A percentile compares a stretch with the other conserved stretches of the same genome.
Evolutionary conservation across 2,329 filamentous ascomycete genomes (phyloP).

Genomic region (Monosporascus sp.): DNA sequence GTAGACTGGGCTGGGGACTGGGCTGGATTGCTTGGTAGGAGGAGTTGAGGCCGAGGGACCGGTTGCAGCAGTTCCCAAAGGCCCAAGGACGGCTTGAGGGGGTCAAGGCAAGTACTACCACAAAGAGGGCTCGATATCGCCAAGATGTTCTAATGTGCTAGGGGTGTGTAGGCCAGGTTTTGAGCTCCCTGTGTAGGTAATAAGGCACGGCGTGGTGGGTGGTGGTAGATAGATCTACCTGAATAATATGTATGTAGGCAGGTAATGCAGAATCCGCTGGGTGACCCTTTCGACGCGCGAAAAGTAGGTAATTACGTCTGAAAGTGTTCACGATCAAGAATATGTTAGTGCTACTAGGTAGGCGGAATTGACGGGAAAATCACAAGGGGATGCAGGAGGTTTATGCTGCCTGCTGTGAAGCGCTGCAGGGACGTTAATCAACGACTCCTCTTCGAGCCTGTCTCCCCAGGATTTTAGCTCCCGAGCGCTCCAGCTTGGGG

Average conservation of each 20-base stretch:
- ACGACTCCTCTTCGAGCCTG: background rate
- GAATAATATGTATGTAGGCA: background rate
- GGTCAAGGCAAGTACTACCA: background rate
- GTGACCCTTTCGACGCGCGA: background rate
- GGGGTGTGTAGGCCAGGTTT: background rate
- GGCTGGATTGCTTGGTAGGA: background rate
- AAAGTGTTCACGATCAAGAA: background rate
- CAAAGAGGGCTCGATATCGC: background rate
- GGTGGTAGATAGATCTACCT: background rate
- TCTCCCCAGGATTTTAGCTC: background rate
- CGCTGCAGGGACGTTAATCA: background rate
- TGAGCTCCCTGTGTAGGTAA: too few species aligned
- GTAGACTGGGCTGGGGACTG: background rate
- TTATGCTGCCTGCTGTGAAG: slow-evolving; percentile 1
- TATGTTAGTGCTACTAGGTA: background rate
- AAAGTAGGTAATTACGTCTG: background rate
- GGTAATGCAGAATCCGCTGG: background rate
- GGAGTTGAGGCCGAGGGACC: background rate
- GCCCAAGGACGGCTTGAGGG: background rate
- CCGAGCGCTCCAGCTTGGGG: background rate
- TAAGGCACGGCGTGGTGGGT: background rate
- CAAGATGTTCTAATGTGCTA: background rate
- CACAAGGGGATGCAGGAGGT: background rate
- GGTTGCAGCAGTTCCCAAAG: background rate
- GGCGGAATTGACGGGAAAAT: background rate